Evolutionary conservation across 2,329 filamentous ascomycete species (phyloP).

Genomic region (Cadophora luteo-olivacea): DNA sequence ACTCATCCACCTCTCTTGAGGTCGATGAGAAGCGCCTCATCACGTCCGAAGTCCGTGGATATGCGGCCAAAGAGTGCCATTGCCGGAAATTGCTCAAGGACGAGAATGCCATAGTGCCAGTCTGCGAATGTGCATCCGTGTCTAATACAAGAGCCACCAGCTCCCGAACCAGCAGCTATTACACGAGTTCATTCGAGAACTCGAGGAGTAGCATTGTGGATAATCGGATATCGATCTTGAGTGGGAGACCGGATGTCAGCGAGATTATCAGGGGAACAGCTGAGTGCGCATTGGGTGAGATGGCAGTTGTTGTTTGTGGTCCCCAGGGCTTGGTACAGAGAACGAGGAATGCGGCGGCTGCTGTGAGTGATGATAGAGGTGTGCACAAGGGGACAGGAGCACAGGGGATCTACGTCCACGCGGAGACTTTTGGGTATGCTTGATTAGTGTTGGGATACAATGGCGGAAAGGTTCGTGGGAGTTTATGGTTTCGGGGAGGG

Average conservation of each 20-base stretch:
- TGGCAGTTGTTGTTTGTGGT: slow-evolving; percentile 67
- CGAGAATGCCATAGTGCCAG: not conserved
- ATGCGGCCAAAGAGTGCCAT: not conserved
- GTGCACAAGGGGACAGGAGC: slow-evolving; percentile 72
- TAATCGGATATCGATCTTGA: slow-evolving; percentile 39
- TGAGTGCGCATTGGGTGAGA: slow-evolving; percentile 66
- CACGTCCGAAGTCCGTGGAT: not conserved
- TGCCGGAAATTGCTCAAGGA: not conserved
- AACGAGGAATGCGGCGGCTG: slow-evolving; percentile 60
- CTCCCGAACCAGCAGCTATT: not conserved
- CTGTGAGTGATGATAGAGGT: slow-evolving; percentile 67
- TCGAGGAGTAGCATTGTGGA: slow-evolving; percentile 13
- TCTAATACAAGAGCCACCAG: not conserved
- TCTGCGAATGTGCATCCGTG: slow-evolving; percentile 4
- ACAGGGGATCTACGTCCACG: slow-evolving; percentile 67
- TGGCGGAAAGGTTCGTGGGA: not conserved
- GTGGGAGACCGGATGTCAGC: slow-evolving; percentile 58
- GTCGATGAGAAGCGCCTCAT: slow-evolving; percentile 10
- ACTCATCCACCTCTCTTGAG: not conserved
- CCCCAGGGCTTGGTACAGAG: slow-evolving; percentile 60
- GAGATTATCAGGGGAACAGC: slow-evolving; percentile 60
- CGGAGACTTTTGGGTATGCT: slow-evolving; percentile 60
- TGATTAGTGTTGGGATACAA: not conserved
- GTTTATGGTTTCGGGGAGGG: not conserved
- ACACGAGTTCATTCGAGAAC: slow-evolving; percentile 7